phyloP scores from a whole-genome alignment of 257 asterid species.

The Gentiana straminea region DNA sequence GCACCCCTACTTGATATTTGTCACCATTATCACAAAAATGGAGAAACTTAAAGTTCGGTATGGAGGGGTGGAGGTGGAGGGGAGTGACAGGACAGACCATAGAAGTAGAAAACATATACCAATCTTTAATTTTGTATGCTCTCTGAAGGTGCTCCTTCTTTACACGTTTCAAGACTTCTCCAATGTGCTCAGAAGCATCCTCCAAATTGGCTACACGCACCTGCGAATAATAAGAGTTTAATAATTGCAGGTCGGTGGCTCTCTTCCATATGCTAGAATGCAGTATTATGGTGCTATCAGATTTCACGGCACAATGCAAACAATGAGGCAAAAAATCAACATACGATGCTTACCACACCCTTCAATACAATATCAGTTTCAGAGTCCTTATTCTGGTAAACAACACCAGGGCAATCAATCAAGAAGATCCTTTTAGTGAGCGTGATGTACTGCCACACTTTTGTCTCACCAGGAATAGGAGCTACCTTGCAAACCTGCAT shows the following conservation, averaged over 20 bases:
- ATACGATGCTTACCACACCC: constrained; percentile 70
- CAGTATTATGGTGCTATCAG: not conserved
- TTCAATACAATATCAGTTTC: constrained; percentile 91
- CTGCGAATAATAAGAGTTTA: constrained; percentile 18
- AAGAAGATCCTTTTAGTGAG: constrained; percentile 83
- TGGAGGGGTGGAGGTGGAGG: not conserved
- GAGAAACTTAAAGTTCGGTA: too few species aligned
- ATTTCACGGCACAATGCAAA: not conserved
- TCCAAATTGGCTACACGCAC: constrained; percentile 88
- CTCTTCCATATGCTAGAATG: too few species aligned
- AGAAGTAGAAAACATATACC: constrained; percentile 40
- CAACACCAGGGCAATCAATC: constrained; percentile 97
- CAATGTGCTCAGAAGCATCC: constrained; percentile 96
- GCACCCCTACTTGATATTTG: too few species aligned
- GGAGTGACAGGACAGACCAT: not conserved
- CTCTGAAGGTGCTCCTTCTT: constrained; percentile 71
- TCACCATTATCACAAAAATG: too few species aligned
- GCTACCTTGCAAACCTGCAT: constrained; percentile 88
- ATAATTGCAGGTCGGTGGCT: not conserved
- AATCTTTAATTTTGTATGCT: constrained; percentile 71
- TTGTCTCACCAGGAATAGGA: constrained; percentile 96
- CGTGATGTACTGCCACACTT: constrained; percentile 97
- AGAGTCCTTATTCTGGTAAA: constrained; percentile 68
- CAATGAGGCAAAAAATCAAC: not conserved
- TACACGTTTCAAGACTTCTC: constrained; percentile 85